Evolutionary conservation across 768 basidiomycete genomes (phyloP), one percentile per base, ranked within the genome.

Genomic region (Russula ochroleuca): DNA sequence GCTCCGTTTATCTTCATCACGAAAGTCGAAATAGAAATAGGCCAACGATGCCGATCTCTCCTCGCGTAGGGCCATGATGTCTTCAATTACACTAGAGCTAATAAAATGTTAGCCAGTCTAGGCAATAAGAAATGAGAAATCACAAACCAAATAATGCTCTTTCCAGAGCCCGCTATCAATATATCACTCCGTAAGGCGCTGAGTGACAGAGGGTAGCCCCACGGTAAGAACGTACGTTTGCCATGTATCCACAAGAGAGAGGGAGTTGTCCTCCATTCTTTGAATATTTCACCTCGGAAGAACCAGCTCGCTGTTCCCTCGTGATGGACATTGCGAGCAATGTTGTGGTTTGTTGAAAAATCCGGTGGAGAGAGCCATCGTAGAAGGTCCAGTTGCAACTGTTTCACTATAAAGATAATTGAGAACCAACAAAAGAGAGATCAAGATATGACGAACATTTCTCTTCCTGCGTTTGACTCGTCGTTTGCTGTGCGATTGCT

Each of bases 241-340:
- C 52, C 52, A 15, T 53, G n/a, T 19, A 53, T 23, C 52, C 52
- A 53, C 52, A 53, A 23, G 19, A 53, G 52, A 21, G 52, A 53
- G 6, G 52, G n/a, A 15, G 52, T 17, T 31, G 49, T 31, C 17
- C 15, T 50, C 49, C 49, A 50, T 15, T 50, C 28, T 17, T 50
- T 15, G 17, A 17, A 50, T 9, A 50, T 50, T 8, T 15, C 15
- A 5, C 49, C 49, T 31, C 31, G 28, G 49, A 50, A 50, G 17
- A 50, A 50, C 49, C 49, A 50, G 1, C 5, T 50, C 8, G 49
- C 49, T 15, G 49, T 50, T 8, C 49, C 49, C 15, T 31, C 9
- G 17, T 50, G 17, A 7, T 50, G 49, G 15, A 28, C 28, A 5
- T 31, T 50, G 28, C 17, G 28, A 5, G 28, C 49, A 19, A 19